Percentiles rank a stretch among this genome's conserved stretches.
phyloP scores from a whole-genome alignment of 495 filamentous ascomycete species.

The Oleoguttula mirabilis region DNA sequence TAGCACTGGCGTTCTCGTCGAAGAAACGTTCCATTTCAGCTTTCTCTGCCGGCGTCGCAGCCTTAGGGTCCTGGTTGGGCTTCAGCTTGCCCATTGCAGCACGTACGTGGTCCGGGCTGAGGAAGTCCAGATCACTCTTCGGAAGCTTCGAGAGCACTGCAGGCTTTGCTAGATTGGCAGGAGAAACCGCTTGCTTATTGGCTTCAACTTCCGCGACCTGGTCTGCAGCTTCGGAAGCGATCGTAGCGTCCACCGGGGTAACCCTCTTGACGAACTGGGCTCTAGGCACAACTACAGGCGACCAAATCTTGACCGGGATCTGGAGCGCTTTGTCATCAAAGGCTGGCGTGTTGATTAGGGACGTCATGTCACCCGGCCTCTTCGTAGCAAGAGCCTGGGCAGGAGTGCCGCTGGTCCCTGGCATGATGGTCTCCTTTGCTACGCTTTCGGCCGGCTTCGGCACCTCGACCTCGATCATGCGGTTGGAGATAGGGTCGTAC shows the following conservation, averaged over 20 bases:
- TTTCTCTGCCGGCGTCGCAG: constrained; percentile 4
- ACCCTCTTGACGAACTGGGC: no score
- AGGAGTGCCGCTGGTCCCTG: neutral
- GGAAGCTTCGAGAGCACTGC: constrained; percentile 11
- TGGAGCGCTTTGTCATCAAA: neutral
- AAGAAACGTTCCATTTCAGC: constrained; percentile 2
- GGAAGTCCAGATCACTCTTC: constrained; percentile 11
- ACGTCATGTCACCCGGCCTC: constrained; percentile 1
- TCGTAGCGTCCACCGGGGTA: no score
- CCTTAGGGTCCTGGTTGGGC: neutral
- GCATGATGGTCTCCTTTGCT: neutral
- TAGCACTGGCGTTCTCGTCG: neutral
- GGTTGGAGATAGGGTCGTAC: constrained; percentile 21
- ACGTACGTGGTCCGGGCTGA: constrained; percentile 18
- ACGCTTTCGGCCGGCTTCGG: neutral
- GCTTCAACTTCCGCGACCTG: no score
- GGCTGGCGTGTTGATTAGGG: constrained; percentile 6
- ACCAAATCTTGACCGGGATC: constrained; percentile 10
- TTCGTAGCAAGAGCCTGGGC: neutral
- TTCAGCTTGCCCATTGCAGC: constrained; percentile 19
- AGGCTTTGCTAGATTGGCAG: no score
- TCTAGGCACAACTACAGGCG: no score
- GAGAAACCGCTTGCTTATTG: no score
- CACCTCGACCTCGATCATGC: constrained; percentile 14
- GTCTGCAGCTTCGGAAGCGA: no score